phyloP scores from a whole-genome alignment of 192 early-diverging fungal species.

The Podila horticola region DNA sequence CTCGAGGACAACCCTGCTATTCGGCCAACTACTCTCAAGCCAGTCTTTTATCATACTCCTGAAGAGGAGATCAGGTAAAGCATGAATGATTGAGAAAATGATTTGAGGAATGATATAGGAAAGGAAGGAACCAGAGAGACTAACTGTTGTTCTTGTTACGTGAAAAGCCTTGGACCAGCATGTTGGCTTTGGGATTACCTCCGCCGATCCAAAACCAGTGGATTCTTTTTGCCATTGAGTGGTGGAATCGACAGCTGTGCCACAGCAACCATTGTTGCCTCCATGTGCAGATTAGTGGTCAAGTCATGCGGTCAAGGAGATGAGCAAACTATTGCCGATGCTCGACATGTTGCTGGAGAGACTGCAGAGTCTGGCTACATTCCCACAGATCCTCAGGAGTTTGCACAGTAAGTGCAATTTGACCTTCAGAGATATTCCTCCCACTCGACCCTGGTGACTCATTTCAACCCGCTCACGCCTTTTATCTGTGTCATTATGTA shows the following conservation, averaged over 20 bases:
- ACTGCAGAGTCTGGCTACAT: conserved; percentile 67
- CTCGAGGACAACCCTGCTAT: conserved; percentile 54
- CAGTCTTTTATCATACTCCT: conserved; percentile 73
- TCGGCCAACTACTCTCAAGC: conserved; percentile 57
- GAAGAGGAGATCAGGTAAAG: conserved; percentile 87
- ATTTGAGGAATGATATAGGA: not conserved
- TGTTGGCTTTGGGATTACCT: conserved; percentile 99
- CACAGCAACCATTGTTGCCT: conserved; percentile 86
- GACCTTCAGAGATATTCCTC: too few species aligned
- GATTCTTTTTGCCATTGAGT: conserved; percentile 95
- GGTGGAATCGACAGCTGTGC: conserved; percentile 99
- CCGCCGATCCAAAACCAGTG: conserved; percentile 86
- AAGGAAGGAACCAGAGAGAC: not conserved
- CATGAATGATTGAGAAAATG: too few species aligned
- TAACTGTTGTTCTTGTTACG: not conserved
- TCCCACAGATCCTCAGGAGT: conserved; percentile 82
- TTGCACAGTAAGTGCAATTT: conserved; percentile 66
- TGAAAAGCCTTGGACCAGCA: conserved; percentile 84
- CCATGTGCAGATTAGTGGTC: conserved; percentile 90
- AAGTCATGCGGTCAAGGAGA: conserved; percentile 68
- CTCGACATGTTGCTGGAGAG: conserved; percentile 70
- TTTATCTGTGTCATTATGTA: conserved; percentile 12
- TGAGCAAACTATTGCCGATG: conserved; percentile 78
- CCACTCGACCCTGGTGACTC: too few species aligned
- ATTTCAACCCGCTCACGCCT: too few species aligned